These are phyloP conservation scores for Epichloe baconii DNA, from an alignment of 2,329 filamentous ascomycete genomes.

Conservation along the genomic window DNA sequence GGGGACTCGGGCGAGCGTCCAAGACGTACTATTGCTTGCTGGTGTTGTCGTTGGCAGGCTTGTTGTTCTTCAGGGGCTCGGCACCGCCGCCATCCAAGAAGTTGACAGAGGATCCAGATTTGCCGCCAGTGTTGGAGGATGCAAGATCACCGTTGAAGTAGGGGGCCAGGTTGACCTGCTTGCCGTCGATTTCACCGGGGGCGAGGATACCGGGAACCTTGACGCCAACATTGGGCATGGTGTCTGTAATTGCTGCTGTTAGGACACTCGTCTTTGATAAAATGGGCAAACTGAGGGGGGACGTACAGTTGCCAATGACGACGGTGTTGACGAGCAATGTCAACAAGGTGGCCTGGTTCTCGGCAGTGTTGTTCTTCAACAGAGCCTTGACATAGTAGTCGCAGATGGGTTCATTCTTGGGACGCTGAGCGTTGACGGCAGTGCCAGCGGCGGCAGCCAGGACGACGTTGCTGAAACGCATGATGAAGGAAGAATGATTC, in stretches of 20 bases:
- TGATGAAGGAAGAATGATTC: slow-evolving; percentile 6
- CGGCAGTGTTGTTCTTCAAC: slow-evolving; percentile 43
- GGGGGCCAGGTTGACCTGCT: slow-evolving; percentile 40
- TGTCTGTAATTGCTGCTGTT: slow-evolving; percentile 23
- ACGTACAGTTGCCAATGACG: slow-evolving; percentile 46
- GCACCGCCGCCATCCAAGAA: slow-evolving; percentile 49
- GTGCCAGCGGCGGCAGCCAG: slow-evolving; percentile 11
- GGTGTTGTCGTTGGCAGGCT: slow-evolving; percentile 33
- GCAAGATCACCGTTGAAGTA: slow-evolving; percentile 45
- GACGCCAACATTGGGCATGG: slow-evolving; percentile 37
- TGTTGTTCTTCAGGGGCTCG: slow-evolving; percentile 40
- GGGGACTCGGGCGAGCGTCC: background rate
- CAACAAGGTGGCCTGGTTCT: slow-evolving; percentile 42
- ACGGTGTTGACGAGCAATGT: slow-evolving; percentile 48
- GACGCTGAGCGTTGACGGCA: slow-evolving; percentile 28
- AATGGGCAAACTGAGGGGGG: too few species aligned
- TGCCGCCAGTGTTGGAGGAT: slow-evolving; percentile 38
- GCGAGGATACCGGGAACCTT: slow-evolving; percentile 44
- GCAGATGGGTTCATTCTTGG: slow-evolving; percentile 38
- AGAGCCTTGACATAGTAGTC: slow-evolving; percentile 51
- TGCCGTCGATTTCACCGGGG: slow-evolving; percentile 33
- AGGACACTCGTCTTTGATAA: too few species aligned
- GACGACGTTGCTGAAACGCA: slow-evolving; percentile 13
- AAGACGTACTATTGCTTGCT: slow-evolving; percentile 29
- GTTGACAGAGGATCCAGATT: slow-evolving; percentile 35